A percentile compares a stretch with the other conserved stretches of the same genome.
phyloP scores from a whole-genome alignment of 2,329 filamentous ascomycete genomes.

The Calonectria pseudoturangicola region DNA sequence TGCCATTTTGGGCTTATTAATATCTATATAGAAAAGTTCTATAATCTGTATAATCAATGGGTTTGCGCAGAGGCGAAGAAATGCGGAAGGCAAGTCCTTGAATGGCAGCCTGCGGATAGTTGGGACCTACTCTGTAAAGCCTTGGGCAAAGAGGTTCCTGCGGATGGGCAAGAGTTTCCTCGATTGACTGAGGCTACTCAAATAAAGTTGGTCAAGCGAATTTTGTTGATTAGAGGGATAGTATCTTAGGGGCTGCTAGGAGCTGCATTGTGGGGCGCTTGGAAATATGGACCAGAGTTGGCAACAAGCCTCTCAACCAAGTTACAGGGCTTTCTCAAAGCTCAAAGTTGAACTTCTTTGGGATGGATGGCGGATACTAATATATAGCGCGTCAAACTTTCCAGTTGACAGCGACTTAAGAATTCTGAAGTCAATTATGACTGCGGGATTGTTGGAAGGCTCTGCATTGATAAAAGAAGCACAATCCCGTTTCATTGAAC shows the following conservation, averaged over 20 bases:
- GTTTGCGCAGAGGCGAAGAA: constrained; percentile 56
- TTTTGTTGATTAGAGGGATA: constrained; percentile 43
- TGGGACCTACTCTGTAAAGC: constrained; percentile 67
- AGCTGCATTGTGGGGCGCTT: constrained; percentile 35
- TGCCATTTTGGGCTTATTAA: constrained; percentile 14
- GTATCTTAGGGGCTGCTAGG: constrained; percentile 44
- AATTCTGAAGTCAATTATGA: no score
- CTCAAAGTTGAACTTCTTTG: no score
- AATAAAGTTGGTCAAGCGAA: constrained; percentile 27
- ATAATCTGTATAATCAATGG: constrained; percentile 46
- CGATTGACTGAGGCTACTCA: constrained; percentile 44
- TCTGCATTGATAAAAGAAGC: no score
- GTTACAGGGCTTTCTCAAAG: background rate
- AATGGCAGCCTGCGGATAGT: constrained; percentile 59
- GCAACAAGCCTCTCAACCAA: background rate
- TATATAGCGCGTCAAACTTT: no score
- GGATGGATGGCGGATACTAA: no score
- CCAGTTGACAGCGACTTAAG: no score
- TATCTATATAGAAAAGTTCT: constrained; percentile 34
- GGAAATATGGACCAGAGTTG: constrained; percentile 34
- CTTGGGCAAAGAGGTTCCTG: constrained; percentile 40
- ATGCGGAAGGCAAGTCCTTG: constrained; percentile 53
- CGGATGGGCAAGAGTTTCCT: constrained; percentile 39
- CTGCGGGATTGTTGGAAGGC: no score
- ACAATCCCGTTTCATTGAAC: no score